A percentile compares a stretch with the other conserved stretches of the same genome.
phyloP scores from a whole-genome alignment of 441 rosid genomes.

The Erodium chrysanthum region DNA sequence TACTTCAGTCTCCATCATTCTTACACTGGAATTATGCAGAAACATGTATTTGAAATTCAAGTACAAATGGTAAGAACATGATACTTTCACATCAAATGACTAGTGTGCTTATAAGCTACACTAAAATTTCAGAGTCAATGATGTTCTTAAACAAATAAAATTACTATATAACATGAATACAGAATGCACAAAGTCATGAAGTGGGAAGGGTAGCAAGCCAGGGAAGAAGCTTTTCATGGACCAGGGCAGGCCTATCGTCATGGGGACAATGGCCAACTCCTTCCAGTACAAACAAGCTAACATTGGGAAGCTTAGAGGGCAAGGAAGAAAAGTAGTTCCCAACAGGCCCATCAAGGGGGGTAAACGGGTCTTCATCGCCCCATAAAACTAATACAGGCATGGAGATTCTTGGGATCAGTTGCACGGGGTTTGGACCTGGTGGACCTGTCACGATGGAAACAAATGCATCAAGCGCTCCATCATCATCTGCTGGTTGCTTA shows the following conservation, averaged over 20 bases:
- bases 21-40: too few species aligned
- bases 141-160: too few species aligned
- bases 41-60: too few species aligned
- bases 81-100: too few species aligned
- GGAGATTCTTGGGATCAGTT: slow-evolving; percentile 46
- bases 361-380: slow-evolving; percentile 82
- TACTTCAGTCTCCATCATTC: too few species aligned
- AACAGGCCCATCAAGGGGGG: slow-evolving; percentile 82
- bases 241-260: slow-evolving; percentile 71
- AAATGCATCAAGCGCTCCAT: slow-evolving; percentile 87
- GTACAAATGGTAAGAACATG: too few species aligned
- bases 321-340: slow-evolving; percentile 66
- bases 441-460: slow-evolving; percentile 81
- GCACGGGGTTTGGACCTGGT: slow-evolving; percentile 76
- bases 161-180: too few species aligned
- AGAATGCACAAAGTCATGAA: slow-evolving; percentile 6
- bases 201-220: slow-evolving; percentile 50
- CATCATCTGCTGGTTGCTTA: slow-evolving; percentile 64
- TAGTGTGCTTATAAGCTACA: too few species aligned
- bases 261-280: slow-evolving; percentile 94
- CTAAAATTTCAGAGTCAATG: too few species aligned
- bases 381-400: slow-evolving; percentile 62
- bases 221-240: slow-evolving; percentile 66
- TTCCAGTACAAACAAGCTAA: slow-evolving; percentile 46
- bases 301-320: slow-evolving; percentile 46